Base-by-base conservation (phyloP, 108 stramenopile genomes). In the Ochromonas danica region DNA sequence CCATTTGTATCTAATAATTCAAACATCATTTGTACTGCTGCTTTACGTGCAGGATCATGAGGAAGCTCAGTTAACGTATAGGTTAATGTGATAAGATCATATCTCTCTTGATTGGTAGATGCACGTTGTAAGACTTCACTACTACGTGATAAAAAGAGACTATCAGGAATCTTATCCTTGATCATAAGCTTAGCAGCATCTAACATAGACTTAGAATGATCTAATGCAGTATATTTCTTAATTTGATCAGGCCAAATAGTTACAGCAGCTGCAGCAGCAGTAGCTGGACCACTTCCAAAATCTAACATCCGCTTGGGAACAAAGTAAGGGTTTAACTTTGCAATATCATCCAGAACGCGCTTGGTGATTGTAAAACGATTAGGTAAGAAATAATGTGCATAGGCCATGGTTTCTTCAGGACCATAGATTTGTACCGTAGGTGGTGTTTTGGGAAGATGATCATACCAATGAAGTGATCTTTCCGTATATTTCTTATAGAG, bases 241-340 rank as follows among this genome's bases (percentile, higher is more conserved):
- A 75, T 60, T 42, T 57, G 6, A 75, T 75, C 40, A 14, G 45
- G 6, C 72, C 72, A 75, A 33, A 75, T 33, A 36, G 14, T 14
- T 6, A 14, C 10, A 10, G 72, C 72, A 6, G 72, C 72, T 31
- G 25, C 6, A 14, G 14, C 72, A 27, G 36, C 40, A 75, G 72
- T 75, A 14, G 45, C 72, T 41, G 72, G 72, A 36, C 72, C 72
- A 75, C 72, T 35, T 41, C 72, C 72, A 42, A 75, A 75, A 36
- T 75, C 72, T 10, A 75, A 14, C 31, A 75, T 75, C 22, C 40
- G 3, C 6, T 39, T 38, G 3, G 72, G 72, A n/a, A 30, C n/a
- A 33, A 57, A 75, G 3, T 75, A 6, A 57, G 72, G 72, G 6
- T 17, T 6, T 14, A 75, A 17, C 22, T 6, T 42, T 36, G 6